Evolutionary conservation across 2,329 filamentous ascomycete species (phyloP), one percentile per base, ranked within the genome.

Genomic region (Penicillium sp.): DNA sequence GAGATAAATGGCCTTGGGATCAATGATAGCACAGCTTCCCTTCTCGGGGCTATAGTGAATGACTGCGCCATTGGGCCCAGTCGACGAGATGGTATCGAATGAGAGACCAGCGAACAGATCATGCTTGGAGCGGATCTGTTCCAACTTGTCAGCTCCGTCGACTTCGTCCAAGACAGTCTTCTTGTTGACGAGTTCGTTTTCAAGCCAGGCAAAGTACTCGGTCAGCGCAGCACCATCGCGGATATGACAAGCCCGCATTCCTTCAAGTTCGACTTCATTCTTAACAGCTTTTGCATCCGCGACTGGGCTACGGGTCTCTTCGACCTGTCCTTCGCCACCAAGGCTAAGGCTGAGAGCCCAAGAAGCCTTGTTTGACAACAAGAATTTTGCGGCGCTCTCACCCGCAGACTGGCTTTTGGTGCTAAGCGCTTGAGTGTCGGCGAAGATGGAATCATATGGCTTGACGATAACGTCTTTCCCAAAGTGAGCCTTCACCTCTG

Each of bases 191-290:
- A 99, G 80, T 70, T 97, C 89, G 68, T 97, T 85, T 74, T 99
- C 94, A 4, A 99, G 83, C 94, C 94, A 99, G 13, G 94, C 91
- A 74, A 99, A 97, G 74, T 92, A 99, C 72, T 96, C 87, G 55
- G 86, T 93, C 60, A 97, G 77, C 2, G 94, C 93, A 47, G 91
- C 92, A 47, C 94, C 94, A 69, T 99, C 94, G 62, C 94, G 87
- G 65, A 97, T 86, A 72, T 99, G 94, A 71, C 94, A 97, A 57
- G 89, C 85, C 60, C 92, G 86, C 94, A 99, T 97, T 60, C 94
- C 94, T 67, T 91, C 86, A 44, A 97, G 79, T 73, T 99, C 94
- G 0, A 85, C 87, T 55, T 91, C 86, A 67, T 97, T 99, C 79
- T 99, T 99, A 73, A 97, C 81, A 8, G 94, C 92, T 78, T 99